Evolutionary conservation across 495 filamentous ascomycete genomes (phyloP), one percentile per base, ranked within the genome.

Genomic region (Trichocladium uniseriatum): DNA sequence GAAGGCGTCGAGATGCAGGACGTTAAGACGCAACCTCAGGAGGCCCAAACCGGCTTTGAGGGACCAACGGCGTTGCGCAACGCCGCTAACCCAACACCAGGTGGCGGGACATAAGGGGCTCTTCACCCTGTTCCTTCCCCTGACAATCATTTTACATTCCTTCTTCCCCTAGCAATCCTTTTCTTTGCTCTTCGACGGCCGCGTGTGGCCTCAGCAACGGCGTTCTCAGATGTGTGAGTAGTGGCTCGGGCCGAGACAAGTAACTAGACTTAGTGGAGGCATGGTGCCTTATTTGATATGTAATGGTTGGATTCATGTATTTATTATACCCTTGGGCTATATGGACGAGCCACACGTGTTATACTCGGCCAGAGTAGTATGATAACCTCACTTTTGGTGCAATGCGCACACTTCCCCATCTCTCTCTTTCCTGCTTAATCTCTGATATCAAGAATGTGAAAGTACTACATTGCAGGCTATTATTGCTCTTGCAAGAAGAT

Each of bases 1-100:
- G 62, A 66, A 40, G 66, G 64, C 14, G 59, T 73, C 54, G 72
- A 75, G 57, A 70, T 75, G 72, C 68, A 73, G 11, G 54, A 63
- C 36, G 69, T 75, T 22, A 55, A 57, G 34, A 39, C 51, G 9
- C 51, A 48, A 43, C 42, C 38, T 2, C 22, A 32, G 13, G 40
- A 41, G 31, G 14, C n/a, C 18, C 29, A 42, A 20, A 27, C 46
- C 14, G 47, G 38, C 19, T 49, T 49, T 29, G 2, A 16, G 15
- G 39, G 47, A 1, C 47, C 47, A 2, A 20, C 35, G 4, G 27
- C 38, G 6, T 21, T 49, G 22, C 38, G 32, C n/a, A 29, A 42
- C 8, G 39, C 31, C 5, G 39, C 39, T 0, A 43, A 37, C 47
- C 24, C 46, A 0, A 18, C 24, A 2, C 1, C 19, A 8, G 46